These are phyloP conservation scores for Mycena vitilis DNA, from an alignment of 768 basidiomycete species.

Conservation along the genomic window DNA sequence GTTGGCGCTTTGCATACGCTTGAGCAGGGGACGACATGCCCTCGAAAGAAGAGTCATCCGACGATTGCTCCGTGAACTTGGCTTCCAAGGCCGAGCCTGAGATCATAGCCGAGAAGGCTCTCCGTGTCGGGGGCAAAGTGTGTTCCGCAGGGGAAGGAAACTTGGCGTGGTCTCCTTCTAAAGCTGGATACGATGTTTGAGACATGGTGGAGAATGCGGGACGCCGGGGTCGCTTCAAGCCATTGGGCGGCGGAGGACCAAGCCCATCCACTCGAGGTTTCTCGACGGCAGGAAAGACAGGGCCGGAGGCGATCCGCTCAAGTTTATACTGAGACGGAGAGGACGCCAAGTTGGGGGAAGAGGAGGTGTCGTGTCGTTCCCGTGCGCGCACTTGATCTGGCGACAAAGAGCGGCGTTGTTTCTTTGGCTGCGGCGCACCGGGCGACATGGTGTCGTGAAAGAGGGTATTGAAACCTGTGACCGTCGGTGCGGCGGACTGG, in stretches of 20 bases:
- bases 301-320: conserved; percentile 60
- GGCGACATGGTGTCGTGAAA: conserved; percentile 72
- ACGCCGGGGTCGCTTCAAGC: conserved; percentile 70
- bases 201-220: conserved; percentile 76
- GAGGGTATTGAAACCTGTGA: conserved; percentile 66
- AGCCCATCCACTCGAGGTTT: conserved; percentile 66
- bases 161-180: conserved; percentile 17
- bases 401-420: conserved; percentile 67
- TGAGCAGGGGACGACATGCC: conserved; percentile 84
- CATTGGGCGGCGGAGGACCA: conserved; percentile 63
- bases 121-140: conserved; percentile 63
- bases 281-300: conserved; percentile 59
- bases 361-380: conserved; percentile 51
- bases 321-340: conserved; percentile 64
- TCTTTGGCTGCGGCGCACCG: conserved; percentile 56
- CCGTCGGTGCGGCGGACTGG: conserved; percentile 63
- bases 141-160: conserved; percentile 32
- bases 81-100: conserved; percentile 67
- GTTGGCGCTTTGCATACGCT: conserved; percentile 82
- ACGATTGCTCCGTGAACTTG: conserved; percentile 50
- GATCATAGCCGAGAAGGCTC: conserved; percentile 82
- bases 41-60: conserved; percentile 73
- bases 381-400: conserved; percentile 57
- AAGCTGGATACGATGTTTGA: conserved; percentile 39
- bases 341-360: conserved; percentile 62